Percentiles rank a stretch among this genome's conserved stretches.
These are phyloP conservation scores for Naganishia vishniacii DNA, from an alignment of 768 basidiomycete genomes.

Conservation along the genomic window DNA sequence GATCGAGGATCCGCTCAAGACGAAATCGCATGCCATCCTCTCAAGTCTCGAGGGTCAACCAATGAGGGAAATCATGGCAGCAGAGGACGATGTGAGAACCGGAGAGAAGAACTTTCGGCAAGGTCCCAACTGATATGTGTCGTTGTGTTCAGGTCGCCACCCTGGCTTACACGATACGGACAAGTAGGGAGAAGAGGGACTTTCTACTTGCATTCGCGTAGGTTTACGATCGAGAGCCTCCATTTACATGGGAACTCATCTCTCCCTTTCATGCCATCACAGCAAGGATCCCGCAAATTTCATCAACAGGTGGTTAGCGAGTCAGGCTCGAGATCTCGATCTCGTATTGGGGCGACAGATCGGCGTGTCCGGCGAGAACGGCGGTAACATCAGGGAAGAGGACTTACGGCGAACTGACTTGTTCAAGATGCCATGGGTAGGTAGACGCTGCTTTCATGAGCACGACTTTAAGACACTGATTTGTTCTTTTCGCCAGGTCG, in stretches of 20 bases:
- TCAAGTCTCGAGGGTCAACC: slow-evolving; percentile 67
- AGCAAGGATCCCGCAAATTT: slow-evolving; percentile 65
- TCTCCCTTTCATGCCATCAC: background rate
- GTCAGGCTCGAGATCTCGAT: slow-evolving; percentile 85
- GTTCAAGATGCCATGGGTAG: slow-evolving; percentile 84
- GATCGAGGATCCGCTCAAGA: slow-evolving; percentile 73
- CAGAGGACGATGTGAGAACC: slow-evolving; percentile 78
- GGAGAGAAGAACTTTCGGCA: too few species aligned
- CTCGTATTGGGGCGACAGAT: slow-evolving; percentile 70
- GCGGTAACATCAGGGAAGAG: slow-evolving; percentile 64
- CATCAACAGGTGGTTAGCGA: slow-evolving; percentile 84
- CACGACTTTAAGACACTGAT: background rate
- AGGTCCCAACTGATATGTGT: too few species aligned
- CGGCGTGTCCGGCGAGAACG: slow-evolving; percentile 56
- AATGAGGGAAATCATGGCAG: slow-evolving; percentile 57
- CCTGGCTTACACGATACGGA: slow-evolving; percentile 75
- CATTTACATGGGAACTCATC: slow-evolving; percentile 4
- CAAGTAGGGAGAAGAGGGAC: slow-evolving; percentile 76
- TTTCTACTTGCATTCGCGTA: slow-evolving; percentile 74
- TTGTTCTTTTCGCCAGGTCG: slow-evolving; percentile 30
- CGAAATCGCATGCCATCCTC: slow-evolving; percentile 64
- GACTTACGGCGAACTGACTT: slow-evolving; percentile 83
- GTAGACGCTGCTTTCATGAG: background rate
- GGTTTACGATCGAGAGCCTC: background rate
- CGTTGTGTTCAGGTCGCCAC: too few species aligned